A percentile compares a stretch with the other conserved stretches of the same genome.
phyloP scores from a whole-genome alignment of 768 basidiomycete species.

The Gymnopilus dilepis region DNA sequence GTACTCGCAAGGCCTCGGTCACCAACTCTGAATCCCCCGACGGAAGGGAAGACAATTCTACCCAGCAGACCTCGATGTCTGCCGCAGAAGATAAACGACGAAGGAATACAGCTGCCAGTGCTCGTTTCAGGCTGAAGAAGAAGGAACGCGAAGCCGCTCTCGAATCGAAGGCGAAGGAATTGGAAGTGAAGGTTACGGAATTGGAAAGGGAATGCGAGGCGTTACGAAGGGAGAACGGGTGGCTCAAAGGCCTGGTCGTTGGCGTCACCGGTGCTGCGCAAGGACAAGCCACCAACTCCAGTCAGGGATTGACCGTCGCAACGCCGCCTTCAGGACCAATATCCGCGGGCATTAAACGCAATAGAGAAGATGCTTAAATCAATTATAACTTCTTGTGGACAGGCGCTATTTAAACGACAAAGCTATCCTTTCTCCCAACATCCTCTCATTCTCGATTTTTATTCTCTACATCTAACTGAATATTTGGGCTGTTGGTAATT shows the following conservation, averaged over 20 bases:
- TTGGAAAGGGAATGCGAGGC: constrained; percentile 93
- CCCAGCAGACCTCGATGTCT: constrained; percentile 40
- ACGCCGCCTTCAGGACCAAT: constrained; percentile 25
- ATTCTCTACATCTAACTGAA: background rate
- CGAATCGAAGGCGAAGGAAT: constrained; percentile 83
- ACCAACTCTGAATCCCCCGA: constrained; percentile 39
- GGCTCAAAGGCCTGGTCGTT: constrained; percentile 90
- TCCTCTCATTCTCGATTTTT: constrained; percentile 4
- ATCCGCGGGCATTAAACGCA: constrained; percentile 36
- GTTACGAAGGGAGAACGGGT: constrained; percentile 87
- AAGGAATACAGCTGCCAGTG: constrained; percentile 90
- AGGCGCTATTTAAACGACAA: constrained; percentile 3
- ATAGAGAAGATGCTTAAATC: constrained; percentile 37
- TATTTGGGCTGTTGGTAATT: constrained; percentile 13
- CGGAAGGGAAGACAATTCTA: constrained; percentile 28
- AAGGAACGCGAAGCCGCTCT: constrained; percentile 93
- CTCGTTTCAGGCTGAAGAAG: constrained; percentile 94
- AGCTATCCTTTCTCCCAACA: constrained; percentile 5
- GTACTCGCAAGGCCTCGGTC: constrained; percentile 57
- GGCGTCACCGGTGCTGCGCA: constrained; percentile 80
- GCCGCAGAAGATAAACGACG: constrained; percentile 90
- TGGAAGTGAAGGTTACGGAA: constrained; percentile 77
- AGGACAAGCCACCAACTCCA: constrained; percentile 40
- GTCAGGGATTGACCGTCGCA: constrained; percentile 26
- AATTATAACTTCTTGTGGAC: constrained; percentile 7